Evolutionary conservation across 345 rosid genomes (phyloP).

Genomic region (Jatropha curcas): DNA sequence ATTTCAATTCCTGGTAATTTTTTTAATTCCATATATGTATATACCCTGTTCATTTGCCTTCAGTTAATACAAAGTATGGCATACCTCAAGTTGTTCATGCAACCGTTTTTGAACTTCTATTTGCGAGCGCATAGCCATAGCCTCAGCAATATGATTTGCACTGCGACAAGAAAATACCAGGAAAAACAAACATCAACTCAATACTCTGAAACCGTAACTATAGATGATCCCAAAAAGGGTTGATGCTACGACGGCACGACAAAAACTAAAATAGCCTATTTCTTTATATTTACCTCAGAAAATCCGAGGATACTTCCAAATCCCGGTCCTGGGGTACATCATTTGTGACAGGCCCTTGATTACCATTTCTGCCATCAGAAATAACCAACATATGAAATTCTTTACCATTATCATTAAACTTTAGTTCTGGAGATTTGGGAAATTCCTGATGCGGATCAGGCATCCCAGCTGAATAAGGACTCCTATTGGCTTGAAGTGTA

Average conservation of each 20-base stretch:
- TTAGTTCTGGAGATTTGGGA: conserved; percentile 32
- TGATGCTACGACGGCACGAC: no score
- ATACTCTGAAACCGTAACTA: no score
- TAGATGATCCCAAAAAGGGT: no score
- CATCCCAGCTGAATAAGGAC: conserved; percentile 40
- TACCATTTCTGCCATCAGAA: conserved; percentile 25
- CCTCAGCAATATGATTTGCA: conserved; percentile 56
- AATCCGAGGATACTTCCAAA: no score
- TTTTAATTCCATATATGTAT: no score
- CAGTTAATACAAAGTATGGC: neutral
- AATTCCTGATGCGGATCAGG: conserved; percentile 41
- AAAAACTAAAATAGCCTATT: no score
- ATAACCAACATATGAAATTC: conserved; percentile 33
- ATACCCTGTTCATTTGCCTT: no score
- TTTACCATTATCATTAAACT: conserved; percentile 28
- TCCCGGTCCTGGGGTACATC: no score
- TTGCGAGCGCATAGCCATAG: conserved; percentile 73
- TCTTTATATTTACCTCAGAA: no score
- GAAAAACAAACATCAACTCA: neutral
- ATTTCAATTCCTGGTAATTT: no score
- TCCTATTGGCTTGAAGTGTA: conserved; percentile 54
- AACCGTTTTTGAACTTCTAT: conserved; percentile 86
- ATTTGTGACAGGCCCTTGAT: no score
- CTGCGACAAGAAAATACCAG: conserved; percentile 30
- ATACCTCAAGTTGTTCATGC: conserved; percentile 87